Conservation (phyloP, 2,329 filamentous ascomycete species). For the Simplicillium aogashimaense region DNA sequence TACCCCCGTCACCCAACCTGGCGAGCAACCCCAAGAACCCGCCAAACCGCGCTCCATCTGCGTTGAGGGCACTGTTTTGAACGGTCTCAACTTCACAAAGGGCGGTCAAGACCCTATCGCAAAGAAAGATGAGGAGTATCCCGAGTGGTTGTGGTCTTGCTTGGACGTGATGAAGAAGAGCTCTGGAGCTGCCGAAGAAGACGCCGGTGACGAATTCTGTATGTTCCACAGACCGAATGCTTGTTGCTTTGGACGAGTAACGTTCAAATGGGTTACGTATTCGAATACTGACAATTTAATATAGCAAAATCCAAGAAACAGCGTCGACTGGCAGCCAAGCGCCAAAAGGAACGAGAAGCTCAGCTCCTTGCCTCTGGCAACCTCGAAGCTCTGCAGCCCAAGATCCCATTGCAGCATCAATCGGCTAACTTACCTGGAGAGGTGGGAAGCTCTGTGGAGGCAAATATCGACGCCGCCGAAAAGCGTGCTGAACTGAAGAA, state of each 20-base stretch:
- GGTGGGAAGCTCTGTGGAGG: constrained; percentile 28
- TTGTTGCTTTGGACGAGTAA: background rate
- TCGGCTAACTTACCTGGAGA: constrained; percentile 59
- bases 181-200: constrained; percentile 36
- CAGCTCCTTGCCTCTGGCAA: constrained; percentile 55
- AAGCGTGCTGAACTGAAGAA: constrained; percentile 55
- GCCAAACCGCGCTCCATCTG: constrained; percentile 38
- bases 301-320: constrained; percentile 79
- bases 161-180: constrained; percentile 51
- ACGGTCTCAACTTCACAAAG: constrained; percentile 71
- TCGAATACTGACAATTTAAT: constrained; percentile 7
- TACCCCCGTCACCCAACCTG: constrained; percentile 20
- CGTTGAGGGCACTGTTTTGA: constrained; percentile 58
- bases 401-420: constrained; percentile 70
- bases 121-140: constrained; percentile 65
- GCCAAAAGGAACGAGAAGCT: constrained; percentile 45
- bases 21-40: constrained; percentile 18
- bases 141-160: constrained; percentile 69
- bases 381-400: constrained; percentile 52
- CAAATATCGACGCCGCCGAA: constrained; percentile 35
- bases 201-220: constrained; percentile 72
- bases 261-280: background rate
- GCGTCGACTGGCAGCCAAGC: constrained; percentile 60
- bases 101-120: constrained; percentile 64
- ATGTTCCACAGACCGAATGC: constrained; percentile 24